A percentile compares a stretch with the other conserved stretches of the same genome.
Evolutionary conservation across 495 filamentous ascomycete species (phyloP).

Genomic region (Tuber umbilicatum): DNA sequence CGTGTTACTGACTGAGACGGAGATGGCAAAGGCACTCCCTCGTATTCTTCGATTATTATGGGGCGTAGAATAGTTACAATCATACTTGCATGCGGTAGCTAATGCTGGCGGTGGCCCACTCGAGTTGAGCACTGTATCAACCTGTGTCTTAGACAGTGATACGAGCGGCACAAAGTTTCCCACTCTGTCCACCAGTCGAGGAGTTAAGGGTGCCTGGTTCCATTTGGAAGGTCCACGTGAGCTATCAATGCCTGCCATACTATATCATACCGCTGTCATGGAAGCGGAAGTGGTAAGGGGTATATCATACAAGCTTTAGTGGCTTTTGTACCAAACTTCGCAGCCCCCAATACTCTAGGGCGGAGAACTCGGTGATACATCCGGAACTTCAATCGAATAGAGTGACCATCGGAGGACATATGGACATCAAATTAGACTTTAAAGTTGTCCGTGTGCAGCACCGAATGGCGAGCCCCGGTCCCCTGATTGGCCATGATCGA

Average conservation of each 20-base stretch:
- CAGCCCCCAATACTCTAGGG: background rate
- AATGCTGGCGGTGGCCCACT: too few species aligned
- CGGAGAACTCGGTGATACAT: background rate
- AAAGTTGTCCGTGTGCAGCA: background rate
- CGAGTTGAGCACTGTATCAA: too few species aligned
- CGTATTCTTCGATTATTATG: too few species aligned
- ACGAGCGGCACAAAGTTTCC: background rate
- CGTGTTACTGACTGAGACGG: too few species aligned
- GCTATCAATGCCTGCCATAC: too few species aligned
- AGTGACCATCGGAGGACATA: background rate
- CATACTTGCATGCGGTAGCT: too few species aligned
- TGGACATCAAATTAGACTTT: conserved; percentile 1
- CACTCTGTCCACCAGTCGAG: background rate
- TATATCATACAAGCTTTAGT: background rate
- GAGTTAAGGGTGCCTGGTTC: background rate
- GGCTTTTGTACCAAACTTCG: background rate
- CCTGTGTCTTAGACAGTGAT: too few species aligned
- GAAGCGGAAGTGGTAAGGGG: background rate
- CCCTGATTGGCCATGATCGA: background rate
- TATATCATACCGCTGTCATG: background rate
- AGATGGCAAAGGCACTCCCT: too few species aligned
- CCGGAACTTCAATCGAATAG: background rate
- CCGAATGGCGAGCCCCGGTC: background rate
- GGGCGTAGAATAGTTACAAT: too few species aligned
- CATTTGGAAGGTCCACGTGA: background rate